Conservation (phyloP, 1,284 basidiomycete species). For the Trametes versicolor region DNA sequence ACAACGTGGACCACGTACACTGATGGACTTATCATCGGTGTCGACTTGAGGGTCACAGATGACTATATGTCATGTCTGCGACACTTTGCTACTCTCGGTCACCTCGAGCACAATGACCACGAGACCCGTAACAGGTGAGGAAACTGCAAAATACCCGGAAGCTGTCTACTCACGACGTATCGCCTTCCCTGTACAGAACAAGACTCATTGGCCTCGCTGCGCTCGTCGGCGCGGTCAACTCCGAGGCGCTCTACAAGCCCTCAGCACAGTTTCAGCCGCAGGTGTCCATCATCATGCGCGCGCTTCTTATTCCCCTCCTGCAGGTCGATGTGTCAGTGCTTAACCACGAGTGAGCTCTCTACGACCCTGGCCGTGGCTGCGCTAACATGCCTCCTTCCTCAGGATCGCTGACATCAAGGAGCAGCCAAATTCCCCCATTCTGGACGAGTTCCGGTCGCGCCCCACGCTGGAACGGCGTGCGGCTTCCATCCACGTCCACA, state of each 20-base stretch:
- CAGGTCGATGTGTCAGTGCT: constrained; percentile 70
- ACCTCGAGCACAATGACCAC: constrained; percentile 58
- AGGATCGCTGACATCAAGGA: constrained; percentile 73
- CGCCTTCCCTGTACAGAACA: constrained; percentile 58
- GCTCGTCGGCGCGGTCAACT: constrained; percentile 83
- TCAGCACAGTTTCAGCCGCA: constrained; percentile 81
- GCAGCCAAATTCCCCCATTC: constrained; percentile 76
- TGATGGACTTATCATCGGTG: constrained; percentile 83
- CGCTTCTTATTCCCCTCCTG: constrained; percentile 78
- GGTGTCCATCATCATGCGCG: constrained; percentile 76
- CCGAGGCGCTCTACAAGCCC: constrained; percentile 86
- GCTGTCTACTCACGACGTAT: too few relatives aligned
- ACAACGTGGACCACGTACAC: constrained; percentile 94
- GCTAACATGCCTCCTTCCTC: constrained; percentile 19
- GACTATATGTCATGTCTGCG: constrained; percentile 78
- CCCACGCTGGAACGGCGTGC: constrained; percentile 84
- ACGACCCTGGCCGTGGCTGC: constrained; percentile 5
- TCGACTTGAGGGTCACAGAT: constrained; percentile 75
- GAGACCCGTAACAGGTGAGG: constrained; percentile 76
- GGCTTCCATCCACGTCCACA: constrained; percentile 86
- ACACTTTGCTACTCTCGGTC: constrained; percentile 75
- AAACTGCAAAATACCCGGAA: too few relatives aligned
- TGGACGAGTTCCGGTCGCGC: constrained; percentile 82
- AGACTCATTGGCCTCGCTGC: constrained; percentile 89
- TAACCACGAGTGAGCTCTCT: constrained; percentile 73